Evolutionary conservation across 768 basidiomycete genomes (phyloP), one percentile per base, ranked within the genome.

Genomic region (Dacryopinax spathularia): DNA sequence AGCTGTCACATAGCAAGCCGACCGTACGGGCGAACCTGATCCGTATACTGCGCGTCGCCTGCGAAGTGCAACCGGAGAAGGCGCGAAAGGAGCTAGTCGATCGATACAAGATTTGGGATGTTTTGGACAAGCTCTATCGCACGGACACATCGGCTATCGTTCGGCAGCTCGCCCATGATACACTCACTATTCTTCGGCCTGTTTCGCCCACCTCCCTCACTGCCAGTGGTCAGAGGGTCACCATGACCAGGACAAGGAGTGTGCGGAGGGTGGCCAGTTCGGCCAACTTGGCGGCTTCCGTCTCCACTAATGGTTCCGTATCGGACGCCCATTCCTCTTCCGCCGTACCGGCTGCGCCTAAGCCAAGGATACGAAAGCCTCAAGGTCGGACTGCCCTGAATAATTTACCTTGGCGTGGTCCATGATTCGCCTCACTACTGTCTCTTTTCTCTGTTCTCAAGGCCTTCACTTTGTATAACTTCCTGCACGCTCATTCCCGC

Each of bases 131-230:
- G 65, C 76, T 97, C 60, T 90, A 89, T 70, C 81, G 84, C 66
- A 84, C 86, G 60, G 96, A 99, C 72, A 88, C 84, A 13, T 93
- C 95, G 0, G 87, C 98, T 18, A 80, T 99, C 31, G 92, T 96
- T 18, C 80, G 89, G 64, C 90, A 97, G 72, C 75, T 96, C 44
- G 91, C 91, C 20, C 80, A 87, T 68, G 90, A 92, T 73, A 90
- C 92, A 64, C 77, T 90, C 25, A 90, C 90, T 0, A 80, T 84
- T 0, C 79, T 92, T 41, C 81, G 82, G 35, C 88, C 89, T 1
- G 89, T 20, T 5, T 56, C 48, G 29, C 48, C 48, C 3, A 18
- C 25, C 48, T 27, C 48, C 5, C 25, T 27, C 25, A 25, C 48
- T 27, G 15, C 9, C 29, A 29, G 25, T 3, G 29, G 29, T 6